A percentile compares a stretch with the other conserved stretches of the same genome.
Evolutionary conservation across 2,329 filamentous ascomycete species (phyloP).

Genomic region (Claviceps cyperi): DNA sequence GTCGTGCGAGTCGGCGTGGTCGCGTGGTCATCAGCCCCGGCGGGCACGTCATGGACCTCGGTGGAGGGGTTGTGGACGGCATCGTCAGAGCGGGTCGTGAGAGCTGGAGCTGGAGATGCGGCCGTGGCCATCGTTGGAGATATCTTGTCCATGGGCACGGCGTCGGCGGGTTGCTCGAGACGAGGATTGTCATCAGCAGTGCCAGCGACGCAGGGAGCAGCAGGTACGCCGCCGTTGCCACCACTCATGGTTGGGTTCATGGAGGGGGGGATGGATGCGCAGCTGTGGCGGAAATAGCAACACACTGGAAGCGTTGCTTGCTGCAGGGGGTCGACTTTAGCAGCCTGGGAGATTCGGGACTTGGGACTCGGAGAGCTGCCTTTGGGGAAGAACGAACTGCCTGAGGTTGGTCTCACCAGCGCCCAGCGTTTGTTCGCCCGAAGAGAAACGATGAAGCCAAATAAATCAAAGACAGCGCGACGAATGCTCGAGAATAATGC

Average conservation of each 20-base stretch:
- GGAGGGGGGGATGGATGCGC: slow-evolving; percentile 16
- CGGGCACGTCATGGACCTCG: slow-evolving; percentile 3
- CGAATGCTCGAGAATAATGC: too few relatives aligned
- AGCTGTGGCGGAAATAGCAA: slow-evolving; percentile 2
- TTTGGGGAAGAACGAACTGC: too few relatives aligned
- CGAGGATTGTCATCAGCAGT: slow-evolving; percentile 14
- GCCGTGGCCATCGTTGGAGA: slow-evolving; percentile 9
- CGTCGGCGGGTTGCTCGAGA: slow-evolving; percentile 21
- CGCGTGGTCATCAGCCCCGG: slow-evolving; percentile 4
- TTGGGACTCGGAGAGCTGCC: too few relatives aligned
- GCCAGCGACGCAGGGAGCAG: slow-evolving; percentile 1
- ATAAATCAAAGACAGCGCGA: too few relatives aligned
- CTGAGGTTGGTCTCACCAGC: too few relatives aligned
- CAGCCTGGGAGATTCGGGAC: too few relatives aligned
- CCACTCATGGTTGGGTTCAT: slow-evolving; percentile 19
- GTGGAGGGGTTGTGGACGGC: slow-evolving; percentile 8
- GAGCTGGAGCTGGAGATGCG: slow-evolving; percentile 5
- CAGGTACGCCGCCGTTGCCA: slow-evolving; percentile 11
- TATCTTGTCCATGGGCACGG: slow-evolving; percentile 23
- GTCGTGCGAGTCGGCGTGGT: neutral
- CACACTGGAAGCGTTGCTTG: neutral
- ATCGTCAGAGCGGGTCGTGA: slow-evolving; percentile 7
- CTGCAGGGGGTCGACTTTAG: neutral
- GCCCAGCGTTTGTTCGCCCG: too few relatives aligned
- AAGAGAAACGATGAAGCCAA: too few relatives aligned